A percentile compares a stretch with the other conserved stretches of the same genome.
Conservation (phyloP, 1,284 basidiomycete genomes). For the Peniophora sp. region DNA sequence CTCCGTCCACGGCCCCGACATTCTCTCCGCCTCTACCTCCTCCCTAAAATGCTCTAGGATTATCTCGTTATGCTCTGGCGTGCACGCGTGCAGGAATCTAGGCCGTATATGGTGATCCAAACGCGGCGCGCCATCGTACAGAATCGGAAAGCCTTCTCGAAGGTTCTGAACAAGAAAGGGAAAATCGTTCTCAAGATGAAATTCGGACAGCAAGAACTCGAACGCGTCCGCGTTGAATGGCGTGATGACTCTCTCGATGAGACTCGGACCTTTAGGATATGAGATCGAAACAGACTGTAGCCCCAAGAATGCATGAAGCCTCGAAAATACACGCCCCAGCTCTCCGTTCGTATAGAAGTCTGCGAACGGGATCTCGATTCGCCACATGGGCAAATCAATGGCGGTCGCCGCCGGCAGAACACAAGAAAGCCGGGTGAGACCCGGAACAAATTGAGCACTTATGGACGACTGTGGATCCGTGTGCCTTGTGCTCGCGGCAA, state of each 20-base stretch:
- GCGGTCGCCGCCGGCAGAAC: too few relatives aligned
- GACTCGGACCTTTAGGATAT: too few relatives aligned
- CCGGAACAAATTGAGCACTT: too few relatives aligned
- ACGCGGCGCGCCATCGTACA: slow-evolving; percentile 19
- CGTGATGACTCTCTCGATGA: slow-evolving; percentile 7
- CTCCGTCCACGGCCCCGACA: slow-evolving; percentile 25
- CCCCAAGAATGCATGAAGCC: too few relatives aligned
- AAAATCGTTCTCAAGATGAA: slow-evolving; percentile 15
- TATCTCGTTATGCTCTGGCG: slow-evolving; percentile 9
- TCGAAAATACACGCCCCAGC: too few relatives aligned
- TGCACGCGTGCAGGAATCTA: slow-evolving; percentile 20
- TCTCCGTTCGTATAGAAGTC: too few relatives aligned
- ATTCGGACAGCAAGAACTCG: slow-evolving; percentile 5
- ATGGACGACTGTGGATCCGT: too few relatives aligned
- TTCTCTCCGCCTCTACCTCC: slow-evolving; percentile 17
- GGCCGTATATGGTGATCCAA: slow-evolving; percentile 10
- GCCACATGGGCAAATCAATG: too few relatives aligned
- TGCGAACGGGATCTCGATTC: too few relatives aligned
- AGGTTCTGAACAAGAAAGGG: slow-evolving; percentile 21
- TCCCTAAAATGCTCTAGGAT: slow-evolving; percentile 20
- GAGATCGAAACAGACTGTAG: too few relatives aligned
- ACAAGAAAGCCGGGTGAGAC: too few relatives aligned
- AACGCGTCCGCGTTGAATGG: slow-evolving; percentile 14
- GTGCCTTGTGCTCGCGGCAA: too few relatives aligned
- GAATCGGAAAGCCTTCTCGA: slow-evolving; percentile 25